Conservation (phyloP, 306 rosid genomes). For the Lotus japonicus region DNA sequence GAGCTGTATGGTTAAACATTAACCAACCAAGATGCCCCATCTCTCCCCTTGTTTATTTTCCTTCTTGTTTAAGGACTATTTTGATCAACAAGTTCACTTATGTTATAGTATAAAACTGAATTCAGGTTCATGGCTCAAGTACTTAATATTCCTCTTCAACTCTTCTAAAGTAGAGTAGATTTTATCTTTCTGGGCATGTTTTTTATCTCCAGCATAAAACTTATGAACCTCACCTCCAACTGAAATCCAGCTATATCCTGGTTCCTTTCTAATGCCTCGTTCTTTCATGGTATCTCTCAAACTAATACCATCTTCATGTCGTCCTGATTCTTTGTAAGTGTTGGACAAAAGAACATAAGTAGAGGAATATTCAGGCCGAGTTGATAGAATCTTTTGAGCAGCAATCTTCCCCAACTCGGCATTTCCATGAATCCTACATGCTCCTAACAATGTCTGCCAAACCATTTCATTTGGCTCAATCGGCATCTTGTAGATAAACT, state of each 20-base stretch:
- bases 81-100: not conserved
- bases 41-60: not conserved
- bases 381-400: constrained; percentile 54
- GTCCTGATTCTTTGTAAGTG: constrained; percentile 52
- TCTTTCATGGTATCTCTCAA: constrained; percentile 58
- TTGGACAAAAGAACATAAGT: constrained; percentile 65
- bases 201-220: constrained; percentile 62
- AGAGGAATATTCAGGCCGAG: constrained; percentile 47
- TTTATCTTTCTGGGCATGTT: constrained; percentile 46
- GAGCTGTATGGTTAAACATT: not conserved
- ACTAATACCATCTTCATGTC: constrained; percentile 36
- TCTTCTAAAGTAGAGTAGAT: constrained; percentile 46
- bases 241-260: constrained; percentile 61
- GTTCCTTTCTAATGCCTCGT: constrained; percentile 60
- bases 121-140: constrained; percentile 19
- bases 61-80: not conserved
- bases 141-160: constrained; percentile 30
- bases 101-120: not conserved
- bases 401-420: constrained; percentile 51
- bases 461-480: constrained; percentile 57
- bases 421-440: constrained; percentile 69
- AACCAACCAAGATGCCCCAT: not conserved
- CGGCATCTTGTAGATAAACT: constrained; percentile 55
- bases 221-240: constrained; percentile 54
- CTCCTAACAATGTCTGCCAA: constrained; percentile 76